phyloP scores from a whole-genome alignment of 2,329 filamentous ascomycete species.

The Nigrospora osmanthi region DNA sequence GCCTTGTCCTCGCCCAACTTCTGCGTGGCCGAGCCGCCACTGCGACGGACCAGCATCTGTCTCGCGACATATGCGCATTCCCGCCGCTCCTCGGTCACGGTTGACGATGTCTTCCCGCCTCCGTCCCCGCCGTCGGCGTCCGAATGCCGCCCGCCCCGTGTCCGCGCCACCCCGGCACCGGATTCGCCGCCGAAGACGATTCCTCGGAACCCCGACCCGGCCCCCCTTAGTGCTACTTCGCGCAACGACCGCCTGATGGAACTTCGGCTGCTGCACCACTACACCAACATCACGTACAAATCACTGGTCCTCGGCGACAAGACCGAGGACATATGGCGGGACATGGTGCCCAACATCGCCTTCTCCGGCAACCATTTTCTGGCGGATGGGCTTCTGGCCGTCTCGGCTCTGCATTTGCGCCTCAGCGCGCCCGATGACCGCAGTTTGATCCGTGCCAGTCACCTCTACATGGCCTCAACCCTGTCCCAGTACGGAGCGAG shows the following conservation, averaged over 20 bases:
- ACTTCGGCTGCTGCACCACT: conserved; percentile 57
- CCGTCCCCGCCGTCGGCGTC: no score
- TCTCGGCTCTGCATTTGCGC: conserved; percentile 56
- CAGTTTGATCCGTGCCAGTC: conserved; percentile 52
- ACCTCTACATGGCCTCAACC: conserved; percentile 58
- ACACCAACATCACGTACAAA: conserved; percentile 50
- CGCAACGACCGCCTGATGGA: conserved; percentile 44
- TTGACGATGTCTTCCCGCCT: no score
- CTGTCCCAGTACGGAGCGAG: conserved; percentile 51
- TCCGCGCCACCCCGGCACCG: no score
- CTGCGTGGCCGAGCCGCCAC: conserved; percentile 10
- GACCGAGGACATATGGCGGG: conserved; percentile 50
- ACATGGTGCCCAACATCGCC: conserved; percentile 51
- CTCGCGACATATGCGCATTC: no score
- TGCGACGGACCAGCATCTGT: conserved; percentile 5
- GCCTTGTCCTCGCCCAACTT: background rate
- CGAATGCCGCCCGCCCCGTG: conserved; percentile 9
- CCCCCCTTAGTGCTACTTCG: conserved; percentile 25
- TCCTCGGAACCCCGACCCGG: conserved; percentile 25
- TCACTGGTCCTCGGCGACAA: conserved; percentile 49
- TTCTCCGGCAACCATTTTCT: conserved; percentile 51
- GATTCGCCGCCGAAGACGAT: conserved; percentile 20
- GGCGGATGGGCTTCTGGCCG: conserved; percentile 55
- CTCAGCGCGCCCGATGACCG: conserved; percentile 49
- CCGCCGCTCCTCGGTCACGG: no score